Evolutionary conservation across 352 stramenopile species (phyloP).

Genomic region (Pythium scleroteichum): DNA sequence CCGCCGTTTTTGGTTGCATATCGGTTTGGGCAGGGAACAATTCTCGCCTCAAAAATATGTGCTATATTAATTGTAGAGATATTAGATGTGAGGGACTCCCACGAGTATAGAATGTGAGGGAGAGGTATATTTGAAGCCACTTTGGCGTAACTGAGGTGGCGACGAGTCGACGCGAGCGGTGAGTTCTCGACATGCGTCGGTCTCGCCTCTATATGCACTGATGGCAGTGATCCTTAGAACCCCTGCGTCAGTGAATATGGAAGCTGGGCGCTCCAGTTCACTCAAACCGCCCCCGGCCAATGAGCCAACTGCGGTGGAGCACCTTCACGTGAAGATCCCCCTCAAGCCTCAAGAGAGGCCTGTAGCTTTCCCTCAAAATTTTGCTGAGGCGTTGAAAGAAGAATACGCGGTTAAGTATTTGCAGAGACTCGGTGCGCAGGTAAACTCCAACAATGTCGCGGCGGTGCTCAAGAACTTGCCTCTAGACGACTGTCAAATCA

Average conservation of each 20-base stretch:
- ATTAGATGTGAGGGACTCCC: conserved; percentile 3
- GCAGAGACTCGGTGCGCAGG: conserved; percentile 50
- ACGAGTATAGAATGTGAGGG: conserved; percentile 6
- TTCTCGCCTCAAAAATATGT: neutral
- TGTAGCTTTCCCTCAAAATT: conserved; percentile 35
- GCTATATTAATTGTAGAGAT: neutral
- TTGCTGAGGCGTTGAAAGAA: conserved; percentile 51
- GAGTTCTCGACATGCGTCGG: no score
- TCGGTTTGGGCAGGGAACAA: conserved; percentile 1
- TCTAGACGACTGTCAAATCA: conserved; percentile 61
- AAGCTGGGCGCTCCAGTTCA: neutral
- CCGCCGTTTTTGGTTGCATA: neutral
- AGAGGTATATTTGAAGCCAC: conserved; percentile 3
- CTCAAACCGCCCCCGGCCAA: conserved; percentile 27
- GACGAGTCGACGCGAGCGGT: conserved; percentile 30
- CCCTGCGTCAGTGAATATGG: no score
- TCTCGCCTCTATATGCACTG: no score
- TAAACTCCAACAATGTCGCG: conserved; percentile 58
- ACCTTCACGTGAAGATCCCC: conserved; percentile 54
- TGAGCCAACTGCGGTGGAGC: conserved; percentile 38
- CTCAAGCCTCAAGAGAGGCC: conserved; percentile 57
- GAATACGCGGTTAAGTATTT: conserved; percentile 80
- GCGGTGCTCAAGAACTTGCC: conserved; percentile 63
- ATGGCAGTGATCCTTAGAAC: no score
- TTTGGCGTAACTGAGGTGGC: no score